Conservation (phyloP, 768 basidiomycete species). For the Termitomyces sp. region DNA sequence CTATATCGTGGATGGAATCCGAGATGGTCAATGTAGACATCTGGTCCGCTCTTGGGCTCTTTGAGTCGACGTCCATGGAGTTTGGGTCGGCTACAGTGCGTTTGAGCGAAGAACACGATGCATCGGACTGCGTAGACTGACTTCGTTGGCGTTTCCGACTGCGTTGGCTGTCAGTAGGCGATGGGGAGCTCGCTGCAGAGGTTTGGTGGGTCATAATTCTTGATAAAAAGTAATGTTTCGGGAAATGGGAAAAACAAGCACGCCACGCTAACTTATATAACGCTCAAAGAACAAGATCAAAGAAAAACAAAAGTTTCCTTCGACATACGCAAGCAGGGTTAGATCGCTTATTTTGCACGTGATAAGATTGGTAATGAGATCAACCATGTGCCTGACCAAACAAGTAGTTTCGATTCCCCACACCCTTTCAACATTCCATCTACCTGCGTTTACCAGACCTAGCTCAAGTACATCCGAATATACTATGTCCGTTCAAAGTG, state of each 20-base stretch:
- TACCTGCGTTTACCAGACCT: not conserved
- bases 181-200: slow-evolving; percentile 41
- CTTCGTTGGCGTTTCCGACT: slow-evolving; percentile 71
- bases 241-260: slow-evolving; percentile 7
- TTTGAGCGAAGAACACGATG: slow-evolving; percentile 70
- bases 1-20: slow-evolving; percentile 51
- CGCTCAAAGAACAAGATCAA: slow-evolving; percentile 6
- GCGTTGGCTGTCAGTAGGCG: slow-evolving; percentile 30
- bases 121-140: slow-evolving; percentile 68
- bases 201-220: slow-evolving; percentile 40
- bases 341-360: not conserved
- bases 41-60: slow-evolving; percentile 35
- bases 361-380: slow-evolving; percentile 3
- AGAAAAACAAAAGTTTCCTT: slow-evolving; percentile 9
- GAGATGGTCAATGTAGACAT: slow-evolving; percentile 35
- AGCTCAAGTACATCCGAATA: slow-evolving; percentile 9
- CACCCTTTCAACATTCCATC: not conserved
- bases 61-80: slow-evolving; percentile 32
- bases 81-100: slow-evolving; percentile 70
- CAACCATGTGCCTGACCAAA: too few relatives aligned
- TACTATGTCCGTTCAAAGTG: slow-evolving; percentile 34
- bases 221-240: not conserved
- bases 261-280: slow-evolving; percentile 8
- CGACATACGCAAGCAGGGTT: slow-evolving; percentile 5
- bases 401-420: not conserved